Base-by-base conservation (phyloP, 305 asterid species). In the Euphrasia arctica region DNA sequence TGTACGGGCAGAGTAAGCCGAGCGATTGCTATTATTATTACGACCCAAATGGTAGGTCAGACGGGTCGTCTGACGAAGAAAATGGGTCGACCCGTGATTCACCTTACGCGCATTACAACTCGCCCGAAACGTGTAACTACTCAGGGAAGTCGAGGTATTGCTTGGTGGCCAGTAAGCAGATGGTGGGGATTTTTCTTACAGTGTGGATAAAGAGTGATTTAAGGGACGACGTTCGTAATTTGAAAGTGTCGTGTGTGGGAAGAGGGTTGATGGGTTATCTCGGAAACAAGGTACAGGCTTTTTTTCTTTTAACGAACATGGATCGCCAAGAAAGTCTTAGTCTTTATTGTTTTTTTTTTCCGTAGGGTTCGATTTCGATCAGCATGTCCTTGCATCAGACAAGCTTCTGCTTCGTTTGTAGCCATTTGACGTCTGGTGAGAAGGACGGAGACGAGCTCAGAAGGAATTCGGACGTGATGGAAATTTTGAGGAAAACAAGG, bases 201-300 rank as follows among this genome's bases (percentile, higher is more conserved):
- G 55, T 50, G 25, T 50, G 55, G 55, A 15, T 50, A 50, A 50
- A 50, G 25, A 50, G 55, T 5, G 55, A 50, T 50, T 50, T 50
- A 14, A 13, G 55, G 25, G 55, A 50, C 2, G 55, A 14, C 25
- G 55, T 50, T n/a, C 55, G 27, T 13, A 50, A 50, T 50, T 50
- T 50, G 55, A 50, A 50, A 2, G 55, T 50, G 55, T 50, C 55
- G 6, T 50, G 55, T 14, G 55, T 50, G 4, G 55, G 55, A 15
- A 50, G 55, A 50, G 55, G 55, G 6, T 50, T 50, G 55, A 50
- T 50, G 55, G 55, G 55, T 14, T 50, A 50, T 50, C 55, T 50
- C 14, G 27, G 55, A 13, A 50, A 50, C 25, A 50, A 50, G 55
- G 55, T 50, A 49, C 22, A 5, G 6, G 3, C 4, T 13, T 50